phyloP scores from a whole-genome alignment of 441 rosid genomes.

The Mallotus repandus region DNA sequence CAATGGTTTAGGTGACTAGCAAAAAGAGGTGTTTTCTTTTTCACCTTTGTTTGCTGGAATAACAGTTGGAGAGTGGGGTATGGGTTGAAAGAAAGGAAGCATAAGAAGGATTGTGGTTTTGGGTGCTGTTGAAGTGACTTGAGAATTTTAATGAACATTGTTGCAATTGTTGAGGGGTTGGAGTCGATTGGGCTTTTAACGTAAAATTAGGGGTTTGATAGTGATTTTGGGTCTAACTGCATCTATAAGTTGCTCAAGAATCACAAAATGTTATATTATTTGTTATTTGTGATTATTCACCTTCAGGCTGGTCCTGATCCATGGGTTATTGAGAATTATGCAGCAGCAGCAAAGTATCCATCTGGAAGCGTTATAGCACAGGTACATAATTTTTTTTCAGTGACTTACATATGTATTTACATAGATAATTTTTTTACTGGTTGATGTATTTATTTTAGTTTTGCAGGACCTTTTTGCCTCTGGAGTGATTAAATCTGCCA shows the following conservation, averaged over 20 bases:
- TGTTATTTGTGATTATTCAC: conserved; percentile 22
- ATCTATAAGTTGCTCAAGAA: background rate
- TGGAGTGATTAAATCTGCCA: conserved; percentile 76
- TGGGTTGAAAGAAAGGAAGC: background rate
- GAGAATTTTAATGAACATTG: too few species aligned
- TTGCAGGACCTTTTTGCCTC: conserved; percentile 83
- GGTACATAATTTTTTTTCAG: conserved; percentile 39
- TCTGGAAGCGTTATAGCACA: conserved; percentile 72
- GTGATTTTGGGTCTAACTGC: background rate
- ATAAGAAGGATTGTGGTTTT: background rate
- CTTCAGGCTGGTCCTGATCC: conserved; percentile 87
- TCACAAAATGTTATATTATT: background rate
- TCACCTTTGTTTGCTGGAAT: background rate
- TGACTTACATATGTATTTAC: background rate
- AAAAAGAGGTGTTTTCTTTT: background rate
- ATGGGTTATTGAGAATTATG: conserved; percentile 88
- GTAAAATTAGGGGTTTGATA: background rate
- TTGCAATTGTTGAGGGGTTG: background rate
- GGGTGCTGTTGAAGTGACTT: background rate
- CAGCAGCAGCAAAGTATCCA: conserved; percentile 81
- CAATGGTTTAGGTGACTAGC: background rate
- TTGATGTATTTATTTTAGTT: conserved; percentile 32
- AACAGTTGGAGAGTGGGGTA: background rate
- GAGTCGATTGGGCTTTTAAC: background rate
- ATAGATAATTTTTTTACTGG: conserved; percentile 12